phyloP scores from a whole-genome alignment of 2,329 filamentous ascomycete genomes.

The Coleophoma cylindrospora region DNA sequence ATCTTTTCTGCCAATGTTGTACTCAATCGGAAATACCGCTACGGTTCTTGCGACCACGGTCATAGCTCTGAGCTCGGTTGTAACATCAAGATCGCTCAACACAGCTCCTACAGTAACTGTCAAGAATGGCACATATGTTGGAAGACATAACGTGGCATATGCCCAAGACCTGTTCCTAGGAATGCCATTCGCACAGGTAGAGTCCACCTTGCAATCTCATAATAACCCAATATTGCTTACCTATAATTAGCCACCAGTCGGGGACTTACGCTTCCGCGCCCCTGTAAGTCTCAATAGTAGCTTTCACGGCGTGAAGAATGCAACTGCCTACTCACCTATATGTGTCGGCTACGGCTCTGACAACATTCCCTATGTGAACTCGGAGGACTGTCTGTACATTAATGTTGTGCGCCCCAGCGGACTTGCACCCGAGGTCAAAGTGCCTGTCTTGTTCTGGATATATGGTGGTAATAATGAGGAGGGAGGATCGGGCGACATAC shows the following conservation, averaged over 20 bases:
- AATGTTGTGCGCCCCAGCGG: slow-evolving; percentile 42
- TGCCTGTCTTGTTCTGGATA: slow-evolving; percentile 53
- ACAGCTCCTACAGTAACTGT: slow-evolving; percentile 10
- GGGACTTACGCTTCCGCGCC: slow-evolving; percentile 15
- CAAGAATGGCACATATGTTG: slow-evolving; percentile 19
- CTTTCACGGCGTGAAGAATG: slow-evolving; percentile 7
- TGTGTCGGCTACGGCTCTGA: slow-evolving; percentile 21
- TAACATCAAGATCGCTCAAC: too few species aligned
- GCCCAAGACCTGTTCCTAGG: slow-evolving; percentile 21
- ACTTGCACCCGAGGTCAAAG: slow-evolving; percentile 19
- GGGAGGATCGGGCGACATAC: slow-evolving; percentile 13
- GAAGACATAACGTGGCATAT: slow-evolving; percentile 12
- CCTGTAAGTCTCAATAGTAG: slow-evolving; percentile 14
- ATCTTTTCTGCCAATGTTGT: too few species aligned
- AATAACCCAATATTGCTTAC: too few species aligned
- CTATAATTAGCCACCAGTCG: slow-evolving; percentile 12
- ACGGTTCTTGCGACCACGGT: too few species aligned
- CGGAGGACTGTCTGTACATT: slow-evolving; percentile 49
- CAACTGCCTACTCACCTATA: slow-evolving; percentile 12
- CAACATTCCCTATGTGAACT: slow-evolving; percentile 2
- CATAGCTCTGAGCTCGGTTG: too few species aligned
- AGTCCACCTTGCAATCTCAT: background rate
- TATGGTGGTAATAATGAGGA: slow-evolving; percentile 39
- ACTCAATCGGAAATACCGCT: too few species aligned
- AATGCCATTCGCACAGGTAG: slow-evolving; percentile 15